A percentile compares a stretch with the other conserved stretches of the same genome.
Conservation (phyloP, 305 asterid genomes). For the Fraxinus floribunda region DNA sequence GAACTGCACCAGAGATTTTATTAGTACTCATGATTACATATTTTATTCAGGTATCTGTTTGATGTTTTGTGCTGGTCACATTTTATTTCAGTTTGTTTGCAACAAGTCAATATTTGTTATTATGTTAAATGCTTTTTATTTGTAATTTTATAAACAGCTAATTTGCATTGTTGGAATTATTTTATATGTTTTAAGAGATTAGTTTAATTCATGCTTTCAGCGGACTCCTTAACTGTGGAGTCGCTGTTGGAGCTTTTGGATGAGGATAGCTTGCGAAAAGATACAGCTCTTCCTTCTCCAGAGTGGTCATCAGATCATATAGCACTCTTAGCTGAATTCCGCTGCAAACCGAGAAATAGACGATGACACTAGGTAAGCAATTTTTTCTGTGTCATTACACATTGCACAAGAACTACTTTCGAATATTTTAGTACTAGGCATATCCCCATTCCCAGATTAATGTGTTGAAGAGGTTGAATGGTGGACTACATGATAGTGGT, state of each 20-base stretch:
- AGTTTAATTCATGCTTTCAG: slow-evolving; percentile 41
- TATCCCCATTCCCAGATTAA: background rate
- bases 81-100: background rate
- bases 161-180: background rate
- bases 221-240: slow-evolving; percentile 83
- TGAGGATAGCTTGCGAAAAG: slow-evolving; percentile 86
- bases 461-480: background rate
- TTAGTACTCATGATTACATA: slow-evolving; percentile 91
- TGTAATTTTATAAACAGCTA: background rate
- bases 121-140: background rate
- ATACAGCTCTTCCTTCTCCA: slow-evolving; percentile 96
- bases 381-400: background rate
- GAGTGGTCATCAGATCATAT: slow-evolving; percentile 99
- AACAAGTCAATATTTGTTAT: background rate
- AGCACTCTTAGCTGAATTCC: slow-evolving; percentile 89
- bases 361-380: slow-evolving; percentile 54
- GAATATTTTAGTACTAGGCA: background rate
- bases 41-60: slow-evolving; percentile 76
- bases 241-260: slow-evolving; percentile 94
- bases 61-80: slow-evolving; percentile 3
- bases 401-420: background rate
- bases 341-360: slow-evolving; percentile 74
- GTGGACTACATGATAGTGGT: background rate
- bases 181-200: background rate
- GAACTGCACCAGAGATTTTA: slow-evolving; percentile 87